These are phyloP conservation scores for Penicillium sp. DNA, from an alignment of 2,329 filamentous ascomycete species.

Conservation along the genomic window DNA sequence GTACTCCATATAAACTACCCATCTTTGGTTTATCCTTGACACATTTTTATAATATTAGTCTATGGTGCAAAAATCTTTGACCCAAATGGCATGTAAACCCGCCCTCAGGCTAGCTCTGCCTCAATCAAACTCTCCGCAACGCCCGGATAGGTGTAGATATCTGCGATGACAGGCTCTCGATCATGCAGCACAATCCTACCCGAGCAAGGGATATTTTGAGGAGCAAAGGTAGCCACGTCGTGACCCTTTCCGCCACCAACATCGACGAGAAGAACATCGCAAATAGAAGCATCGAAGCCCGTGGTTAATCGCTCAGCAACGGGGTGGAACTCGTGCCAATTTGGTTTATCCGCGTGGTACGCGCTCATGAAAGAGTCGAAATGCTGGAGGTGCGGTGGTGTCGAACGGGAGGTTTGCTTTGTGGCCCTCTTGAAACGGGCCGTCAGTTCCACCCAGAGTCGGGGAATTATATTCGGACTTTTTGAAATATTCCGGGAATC, in stretches of 20 bases:
- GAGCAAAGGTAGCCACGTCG: constrained; percentile 17
- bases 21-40: neutral
- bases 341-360: constrained; percentile 40
- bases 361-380: constrained; percentile 43
- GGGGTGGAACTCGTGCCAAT: constrained; percentile 36
- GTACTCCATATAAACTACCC: neutral
- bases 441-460: constrained; percentile 24
- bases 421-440: constrained; percentile 42
- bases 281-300: constrained; percentile 12
- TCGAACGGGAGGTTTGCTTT: constrained; percentile 37
- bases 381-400: constrained; percentile 35
- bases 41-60: too few species aligned
- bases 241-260: constrained; percentile 26
- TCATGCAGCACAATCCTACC: constrained; percentile 16
- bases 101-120: constrained; percentile 15
- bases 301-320: constrained; percentile 21
- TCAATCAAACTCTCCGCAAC: constrained; percentile 26
- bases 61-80: too few species aligned
- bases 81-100: neutral
- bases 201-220: neutral
- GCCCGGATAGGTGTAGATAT: constrained; percentile 18
- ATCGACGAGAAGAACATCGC: constrained; percentile 24
- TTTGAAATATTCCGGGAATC: constrained; percentile 36
- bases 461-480: constrained; percentile 32
- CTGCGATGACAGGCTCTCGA: constrained; percentile 17